phyloP scores from a whole-genome alignment of 202 grass and related monocot species.

The Carex arenaria region DNA sequence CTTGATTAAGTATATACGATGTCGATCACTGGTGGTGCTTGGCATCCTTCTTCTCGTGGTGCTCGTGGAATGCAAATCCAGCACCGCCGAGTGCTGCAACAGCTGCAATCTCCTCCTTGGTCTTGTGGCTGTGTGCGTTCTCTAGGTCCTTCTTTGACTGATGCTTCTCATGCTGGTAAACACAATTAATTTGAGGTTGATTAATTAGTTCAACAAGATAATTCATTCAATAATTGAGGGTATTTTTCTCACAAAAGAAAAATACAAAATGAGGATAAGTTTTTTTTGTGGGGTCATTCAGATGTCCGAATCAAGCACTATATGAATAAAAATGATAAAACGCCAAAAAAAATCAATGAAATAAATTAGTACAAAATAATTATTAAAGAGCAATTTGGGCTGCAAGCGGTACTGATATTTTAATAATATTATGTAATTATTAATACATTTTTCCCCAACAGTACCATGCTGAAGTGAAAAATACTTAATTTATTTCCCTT shows the following conservation, averaged over 20 bases:
- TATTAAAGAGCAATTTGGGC: not conserved
- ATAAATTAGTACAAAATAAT: not conserved
- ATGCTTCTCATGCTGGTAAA: constrained; percentile 67
- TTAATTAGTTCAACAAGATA: not conserved
- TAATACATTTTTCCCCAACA: not conserved
- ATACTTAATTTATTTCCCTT: not conserved
- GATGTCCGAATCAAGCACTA: not conserved
- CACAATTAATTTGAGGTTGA: not conserved
- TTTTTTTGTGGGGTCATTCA: not conserved
- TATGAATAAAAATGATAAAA: not conserved
- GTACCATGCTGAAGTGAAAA: too few relatives aligned
- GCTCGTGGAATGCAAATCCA: constrained; percentile 58
- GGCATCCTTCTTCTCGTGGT: constrained; percentile 71
- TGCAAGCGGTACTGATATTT: not conserved
- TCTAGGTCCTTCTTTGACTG: constrained; percentile 58
- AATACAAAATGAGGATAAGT: not conserved
- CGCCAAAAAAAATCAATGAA: not conserved
- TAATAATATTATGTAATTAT: not conserved
- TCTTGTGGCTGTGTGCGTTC: constrained; percentile 38
- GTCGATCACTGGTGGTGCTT: constrained; percentile 18
- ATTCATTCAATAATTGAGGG: not conserved
- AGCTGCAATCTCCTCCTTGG: constrained; percentile 52
- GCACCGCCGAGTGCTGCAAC: constrained; percentile 35
- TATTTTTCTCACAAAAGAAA: not conserved
- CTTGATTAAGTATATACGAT: not conserved